These are phyloP conservation scores for Solanum hybrid DNA, from an alignment of 305 asterid species.

Conservation along the genomic window DNA sequence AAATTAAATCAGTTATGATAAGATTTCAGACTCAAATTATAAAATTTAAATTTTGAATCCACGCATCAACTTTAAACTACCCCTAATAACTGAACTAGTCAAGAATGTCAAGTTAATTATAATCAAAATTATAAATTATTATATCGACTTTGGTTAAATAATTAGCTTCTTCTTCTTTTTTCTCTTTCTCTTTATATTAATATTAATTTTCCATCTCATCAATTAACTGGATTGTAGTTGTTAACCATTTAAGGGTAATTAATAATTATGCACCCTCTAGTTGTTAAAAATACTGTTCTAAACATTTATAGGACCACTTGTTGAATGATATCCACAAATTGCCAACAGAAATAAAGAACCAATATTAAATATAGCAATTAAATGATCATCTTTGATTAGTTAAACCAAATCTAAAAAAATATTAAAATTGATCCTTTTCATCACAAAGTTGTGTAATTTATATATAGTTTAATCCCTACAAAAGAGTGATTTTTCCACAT, in stretches of 20 bases:
- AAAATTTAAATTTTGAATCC: background rate
- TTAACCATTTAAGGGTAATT: background rate
- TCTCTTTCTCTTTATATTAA: background rate
- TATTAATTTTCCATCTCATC: background rate
- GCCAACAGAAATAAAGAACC: background rate
- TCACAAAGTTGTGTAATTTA: background rate
- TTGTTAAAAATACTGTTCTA: background rate
- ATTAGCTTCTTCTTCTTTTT: background rate
- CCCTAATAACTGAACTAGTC: background rate
- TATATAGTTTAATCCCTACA: background rate
- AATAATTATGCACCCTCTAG: background rate
- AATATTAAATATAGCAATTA: background rate
- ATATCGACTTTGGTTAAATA: background rate
- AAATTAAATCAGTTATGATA: background rate
- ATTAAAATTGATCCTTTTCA: background rate
- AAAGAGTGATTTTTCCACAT: background rate
- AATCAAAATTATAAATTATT: background rate
- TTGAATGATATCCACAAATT: background rate
- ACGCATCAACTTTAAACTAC: too few species aligned
- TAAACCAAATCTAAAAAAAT: background rate
- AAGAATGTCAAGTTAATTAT: background rate
- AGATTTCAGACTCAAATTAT: background rate
- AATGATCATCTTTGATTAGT: background rate
- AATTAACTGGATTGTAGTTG: background rate
- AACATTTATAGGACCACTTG: background rate